These are phyloP conservation scores for Glycine soja DNA, from an alignment of 306 rosid genomes.

Conservation along the genomic window DNA sequence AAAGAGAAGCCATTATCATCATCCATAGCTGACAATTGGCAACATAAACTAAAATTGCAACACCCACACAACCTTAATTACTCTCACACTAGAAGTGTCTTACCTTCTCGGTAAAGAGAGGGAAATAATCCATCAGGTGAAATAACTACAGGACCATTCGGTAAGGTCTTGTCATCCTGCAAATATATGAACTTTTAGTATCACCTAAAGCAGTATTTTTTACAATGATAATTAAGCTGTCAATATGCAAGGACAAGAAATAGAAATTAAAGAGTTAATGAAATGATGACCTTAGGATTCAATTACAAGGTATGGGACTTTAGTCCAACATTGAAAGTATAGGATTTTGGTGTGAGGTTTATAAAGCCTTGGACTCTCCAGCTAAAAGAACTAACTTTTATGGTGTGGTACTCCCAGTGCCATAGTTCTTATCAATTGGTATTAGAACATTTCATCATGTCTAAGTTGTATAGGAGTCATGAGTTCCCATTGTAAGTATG, in stretches of 20 bases:
- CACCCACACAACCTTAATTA: neutral
- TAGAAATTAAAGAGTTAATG: neutral
- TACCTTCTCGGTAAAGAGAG: constrained; percentile 92
- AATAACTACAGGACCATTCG: constrained; percentile 92
- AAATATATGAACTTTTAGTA: constrained; percentile 27
- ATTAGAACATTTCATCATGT: neutral
- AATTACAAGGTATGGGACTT: neutral
- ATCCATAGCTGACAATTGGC: constrained; percentile 25
- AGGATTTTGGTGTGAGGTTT: neutral
- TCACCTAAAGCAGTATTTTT: neutral
- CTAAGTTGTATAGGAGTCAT: neutral
- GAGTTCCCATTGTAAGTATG: neutral
- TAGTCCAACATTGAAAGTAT: neutral
- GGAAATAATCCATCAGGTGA: constrained; percentile 98
- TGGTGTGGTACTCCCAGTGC: neutral
- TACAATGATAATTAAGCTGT: neutral
- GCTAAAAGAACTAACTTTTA: neutral
- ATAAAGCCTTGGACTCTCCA: neutral
- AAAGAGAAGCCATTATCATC: constrained; percentile 20
- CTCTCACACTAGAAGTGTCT: constrained; percentile 37
- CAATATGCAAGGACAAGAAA: constrained; percentile 7
- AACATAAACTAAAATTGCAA: constrained; percentile 22
- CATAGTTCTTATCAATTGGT: neutral
- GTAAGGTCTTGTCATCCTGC: constrained; percentile 91
- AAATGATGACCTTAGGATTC: neutral